Base-by-base conservation (phyloP, 345 rosid genomes). In the Leavenworthia alabamica region DNA sequence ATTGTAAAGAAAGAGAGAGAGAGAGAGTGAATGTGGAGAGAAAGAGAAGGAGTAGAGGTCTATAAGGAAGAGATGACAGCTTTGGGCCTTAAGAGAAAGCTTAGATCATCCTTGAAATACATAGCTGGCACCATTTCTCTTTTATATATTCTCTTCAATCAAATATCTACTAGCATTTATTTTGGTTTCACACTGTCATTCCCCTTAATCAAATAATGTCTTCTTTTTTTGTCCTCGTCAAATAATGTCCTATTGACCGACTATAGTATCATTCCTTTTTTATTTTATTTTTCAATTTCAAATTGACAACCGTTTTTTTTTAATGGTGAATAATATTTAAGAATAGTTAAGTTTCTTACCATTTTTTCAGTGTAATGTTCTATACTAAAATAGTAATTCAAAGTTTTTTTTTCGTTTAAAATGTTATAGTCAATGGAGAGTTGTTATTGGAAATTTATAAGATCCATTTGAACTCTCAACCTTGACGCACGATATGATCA, bases 21-120 rank as follows among this genome's bases (percentile, higher is more conserved):
- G n/a, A 16, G 65, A 51, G 56, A 66, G 71, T 28, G 67, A 53
- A 45, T 43, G 73, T 52, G 62, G 41, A 51, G 52, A 52, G 66
- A 71, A 73, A 65, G 15, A 45, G 60, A 63, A 46, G 24, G 24
- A 23, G 24, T 23, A 23, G 24, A n/a, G n/a, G n/a, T n/a, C 73
- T 68, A 68, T 68, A 68, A 23, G 61, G 60, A 17, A 58, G 68
- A 26, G 40, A 31, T 60, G 41, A 48, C 26, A 35, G 46, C 56
- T 32, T 37, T 80, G 86, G 83, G 85, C 74, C 76, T 50, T 67
- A 50, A 77, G 82, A 77, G 80, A 80, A 82, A 79, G 90, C 83
- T 78, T 83, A 76, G 83, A 81, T 87, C 86, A 81, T 87, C 86
- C 86, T 81, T 84, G 86, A 75, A 72, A 66, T 81, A 79, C 92